Evolutionary conservation across 1,284 basidiomycete genomes (phyloP).

Genomic region (Vanrija sp.): DNA sequence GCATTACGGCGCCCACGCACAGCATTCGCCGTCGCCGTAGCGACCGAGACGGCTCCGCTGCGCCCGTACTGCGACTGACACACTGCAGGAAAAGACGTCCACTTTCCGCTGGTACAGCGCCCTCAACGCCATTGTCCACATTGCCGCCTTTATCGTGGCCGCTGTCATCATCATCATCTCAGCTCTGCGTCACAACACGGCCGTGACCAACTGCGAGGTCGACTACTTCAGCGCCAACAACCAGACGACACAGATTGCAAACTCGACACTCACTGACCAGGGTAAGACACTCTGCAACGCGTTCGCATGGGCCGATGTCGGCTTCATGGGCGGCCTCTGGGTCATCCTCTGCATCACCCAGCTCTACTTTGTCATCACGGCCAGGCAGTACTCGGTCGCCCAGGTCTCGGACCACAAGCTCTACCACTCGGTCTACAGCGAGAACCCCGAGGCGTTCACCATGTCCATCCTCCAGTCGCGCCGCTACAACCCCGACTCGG

Average conservation of each 20-base stretch:
- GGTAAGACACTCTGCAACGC: conserved; percentile 72
- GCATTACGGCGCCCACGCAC: no score
- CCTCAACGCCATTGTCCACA: conserved; percentile 60
- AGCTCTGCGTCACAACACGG: conserved; percentile 65
- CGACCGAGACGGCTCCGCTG: not conserved
- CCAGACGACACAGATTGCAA: conserved; percentile 36
- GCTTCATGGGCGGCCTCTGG: conserved; percentile 83
- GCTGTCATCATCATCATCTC: conserved; percentile 75
- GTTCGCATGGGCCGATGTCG: conserved; percentile 86
- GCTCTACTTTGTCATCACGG: conserved; percentile 56
- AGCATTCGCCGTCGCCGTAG: not conserved
- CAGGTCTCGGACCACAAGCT: conserved; percentile 75
- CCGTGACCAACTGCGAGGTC: conserved; percentile 61
- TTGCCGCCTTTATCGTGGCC: conserved; percentile 67
- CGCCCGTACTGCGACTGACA: conserved; percentile 2
- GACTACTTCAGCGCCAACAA: conserved; percentile 33
- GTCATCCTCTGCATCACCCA: conserved; percentile 69
- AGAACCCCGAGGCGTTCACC: conserved; percentile 56
- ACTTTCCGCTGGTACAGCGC: conserved; percentile 71
- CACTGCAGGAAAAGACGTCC: conserved; percentile 65
- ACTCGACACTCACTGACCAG: conserved; percentile 47
- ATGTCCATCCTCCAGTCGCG: conserved; percentile 57
- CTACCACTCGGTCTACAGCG: conserved; percentile 66
- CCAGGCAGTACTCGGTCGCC: conserved; percentile 66
- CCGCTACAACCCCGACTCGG: conserved; percentile 59